These are phyloP conservation scores for Viola odorata DNA, from an alignment of 345 rosid genomes.

Conservation along the genomic window DNA sequence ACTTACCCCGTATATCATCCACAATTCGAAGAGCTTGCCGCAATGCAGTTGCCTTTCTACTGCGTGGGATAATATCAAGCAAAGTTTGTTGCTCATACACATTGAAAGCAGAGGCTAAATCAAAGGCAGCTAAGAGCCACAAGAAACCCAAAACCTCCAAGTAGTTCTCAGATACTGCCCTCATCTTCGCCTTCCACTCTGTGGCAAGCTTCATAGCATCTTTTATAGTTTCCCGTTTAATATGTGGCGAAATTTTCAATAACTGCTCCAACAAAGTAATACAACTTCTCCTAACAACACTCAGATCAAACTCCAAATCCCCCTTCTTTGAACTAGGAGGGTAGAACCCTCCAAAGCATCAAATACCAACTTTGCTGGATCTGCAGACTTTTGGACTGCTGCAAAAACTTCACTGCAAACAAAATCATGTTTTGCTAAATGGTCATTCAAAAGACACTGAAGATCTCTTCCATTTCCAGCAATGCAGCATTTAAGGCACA, in stretches of 20 bases:
- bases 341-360: no score
- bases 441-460: no score
- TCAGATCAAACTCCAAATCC: no score
- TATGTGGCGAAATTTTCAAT: neutral
- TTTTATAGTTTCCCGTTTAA: neutral
- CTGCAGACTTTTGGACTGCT: no score
- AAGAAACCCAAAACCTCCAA: slow-evolving; percentile 8
- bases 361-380: no score
- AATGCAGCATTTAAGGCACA: no score
- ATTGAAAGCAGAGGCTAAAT: neutral
- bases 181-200: slow-evolving; percentile 2
- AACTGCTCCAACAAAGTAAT: neutral
- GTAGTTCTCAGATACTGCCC: slow-evolving; percentile 3
- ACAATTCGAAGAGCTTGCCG: neutral
- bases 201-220: neutral
- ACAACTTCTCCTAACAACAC: neutral
- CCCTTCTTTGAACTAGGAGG: no score
- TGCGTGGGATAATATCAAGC: neutral
- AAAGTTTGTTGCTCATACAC: neutral
- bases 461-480: no score
- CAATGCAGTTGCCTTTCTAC: slow-evolving; percentile 2
- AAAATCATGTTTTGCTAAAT: no score
- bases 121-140: slow-evolving; percentile 1
- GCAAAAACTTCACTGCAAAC: no score
- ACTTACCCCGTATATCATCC: slow-evolving; percentile 1